Evolutionary conservation across 2,329 filamentous ascomycete species (phyloP).

Genomic region (Exophiala lecanii-corni): DNA sequence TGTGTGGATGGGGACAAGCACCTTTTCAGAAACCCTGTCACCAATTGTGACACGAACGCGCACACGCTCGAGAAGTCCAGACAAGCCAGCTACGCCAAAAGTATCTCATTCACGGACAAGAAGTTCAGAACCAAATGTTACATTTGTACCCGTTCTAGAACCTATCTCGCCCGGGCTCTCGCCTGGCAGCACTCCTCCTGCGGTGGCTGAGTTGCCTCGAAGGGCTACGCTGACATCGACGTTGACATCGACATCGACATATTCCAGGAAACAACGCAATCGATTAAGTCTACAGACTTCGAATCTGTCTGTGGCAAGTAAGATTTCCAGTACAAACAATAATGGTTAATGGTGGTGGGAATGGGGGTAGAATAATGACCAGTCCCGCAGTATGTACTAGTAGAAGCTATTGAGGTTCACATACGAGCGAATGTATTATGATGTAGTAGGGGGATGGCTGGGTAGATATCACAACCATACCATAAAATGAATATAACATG

Average conservation of each 20-base stretch:
- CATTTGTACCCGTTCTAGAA: conserved; percentile 6
- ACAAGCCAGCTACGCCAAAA: conserved; percentile 2
- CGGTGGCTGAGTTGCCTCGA: background rate
- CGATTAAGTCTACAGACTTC: background rate
- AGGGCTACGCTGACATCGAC: background rate
- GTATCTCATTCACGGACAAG: conserved; percentile 3
- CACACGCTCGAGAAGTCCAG: conserved; percentile 16
- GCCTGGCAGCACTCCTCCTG: background rate
- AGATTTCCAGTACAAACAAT: too few relatives aligned
- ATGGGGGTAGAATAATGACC: too few relatives aligned
- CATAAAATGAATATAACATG: too few relatives aligned
- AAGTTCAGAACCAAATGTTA: conserved; percentile 6
- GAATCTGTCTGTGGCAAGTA: background rate
- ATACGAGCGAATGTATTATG: too few relatives aligned
- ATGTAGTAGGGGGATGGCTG: too few relatives aligned
- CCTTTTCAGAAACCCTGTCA: conserved; percentile 6
- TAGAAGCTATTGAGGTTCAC: too few relatives aligned
- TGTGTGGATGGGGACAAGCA: conserved; percentile 23
- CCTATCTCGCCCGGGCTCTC: conserved; percentile 4
- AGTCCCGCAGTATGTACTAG: too few relatives aligned
- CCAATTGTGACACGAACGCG: conserved; percentile 9
- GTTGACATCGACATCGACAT: background rate
- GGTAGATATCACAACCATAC: too few relatives aligned
- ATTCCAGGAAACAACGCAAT: background rate
- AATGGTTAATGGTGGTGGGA: too few relatives aligned